These are phyloP conservation scores for Psilocybe sp. DNA, from an alignment of 768 basidiomycete species.

Conservation along the genomic window DNA sequence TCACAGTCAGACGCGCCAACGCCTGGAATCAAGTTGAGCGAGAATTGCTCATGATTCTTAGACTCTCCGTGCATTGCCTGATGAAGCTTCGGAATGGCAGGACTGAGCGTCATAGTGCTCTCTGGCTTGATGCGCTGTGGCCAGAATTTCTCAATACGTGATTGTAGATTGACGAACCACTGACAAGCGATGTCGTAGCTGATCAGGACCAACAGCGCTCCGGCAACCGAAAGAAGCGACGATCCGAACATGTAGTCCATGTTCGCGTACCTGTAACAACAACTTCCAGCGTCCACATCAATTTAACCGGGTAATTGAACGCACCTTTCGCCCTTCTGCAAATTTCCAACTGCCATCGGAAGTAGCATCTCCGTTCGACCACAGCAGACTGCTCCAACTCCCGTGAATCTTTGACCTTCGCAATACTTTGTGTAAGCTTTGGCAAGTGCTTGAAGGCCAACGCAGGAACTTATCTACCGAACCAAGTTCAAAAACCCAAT, in stretches of 20 bases:
- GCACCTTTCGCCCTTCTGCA: constrained; percentile 31
- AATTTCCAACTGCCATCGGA: constrained; percentile 18
- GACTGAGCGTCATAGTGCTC: background rate
- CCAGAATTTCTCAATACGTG: constrained; percentile 6
- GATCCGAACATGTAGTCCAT: constrained; percentile 15
- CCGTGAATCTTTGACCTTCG: constrained; percentile 10
- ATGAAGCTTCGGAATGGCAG: constrained; percentile 28
- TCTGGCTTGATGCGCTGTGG: background rate
- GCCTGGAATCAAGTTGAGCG: constrained; percentile 21
- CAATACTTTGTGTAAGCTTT: constrained; percentile 7
- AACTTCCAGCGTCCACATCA: background rate
- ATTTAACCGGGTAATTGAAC: background rate
- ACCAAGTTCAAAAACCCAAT: too few species aligned
- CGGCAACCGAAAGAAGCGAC: background rate
- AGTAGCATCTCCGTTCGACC: constrained; percentile 10
- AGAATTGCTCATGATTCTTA: constrained; percentile 19
- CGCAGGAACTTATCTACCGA: constrained; percentile 12
- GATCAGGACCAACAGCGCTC: background rate
- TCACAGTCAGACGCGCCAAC: constrained; percentile 29
- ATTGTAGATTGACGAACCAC: too few species aligned
- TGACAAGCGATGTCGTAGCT: constrained; percentile 33
- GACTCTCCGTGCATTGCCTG: constrained; percentile 20
- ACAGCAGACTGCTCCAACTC: constrained; percentile 7
- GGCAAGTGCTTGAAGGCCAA: constrained; percentile 11
- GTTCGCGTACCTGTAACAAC: constrained; percentile 7